Evolutionary conservation across 495 filamentous ascomycete species (phyloP).

Genomic region (Echria macrotheca): DNA sequence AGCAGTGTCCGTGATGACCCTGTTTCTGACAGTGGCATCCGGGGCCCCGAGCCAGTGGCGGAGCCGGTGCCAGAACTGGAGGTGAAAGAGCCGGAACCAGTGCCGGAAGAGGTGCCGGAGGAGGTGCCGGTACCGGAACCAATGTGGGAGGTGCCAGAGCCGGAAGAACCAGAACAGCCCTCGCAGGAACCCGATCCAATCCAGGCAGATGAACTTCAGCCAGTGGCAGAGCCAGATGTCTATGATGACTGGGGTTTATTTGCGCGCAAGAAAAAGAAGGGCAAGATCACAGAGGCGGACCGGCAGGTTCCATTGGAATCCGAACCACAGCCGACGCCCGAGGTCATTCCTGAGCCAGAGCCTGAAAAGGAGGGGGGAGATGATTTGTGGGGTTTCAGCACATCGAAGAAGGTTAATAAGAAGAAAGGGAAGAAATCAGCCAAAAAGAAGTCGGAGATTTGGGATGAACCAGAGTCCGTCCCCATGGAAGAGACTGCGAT

Average conservation of each 20-base stretch:
- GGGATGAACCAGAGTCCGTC: neutral
- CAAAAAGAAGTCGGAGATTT: neutral
- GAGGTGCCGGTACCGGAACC: neutral
- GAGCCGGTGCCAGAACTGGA: neutral
- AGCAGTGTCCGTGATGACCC: too few species aligned
- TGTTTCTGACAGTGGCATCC: neutral
- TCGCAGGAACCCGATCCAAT: neutral
- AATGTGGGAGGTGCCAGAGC: neutral
- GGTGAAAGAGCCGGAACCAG: neutral
- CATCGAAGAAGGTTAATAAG: neutral
- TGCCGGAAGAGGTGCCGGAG: neutral
- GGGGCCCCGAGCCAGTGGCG: neutral
- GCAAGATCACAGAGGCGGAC: neutral
- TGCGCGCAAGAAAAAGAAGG: too few species aligned
- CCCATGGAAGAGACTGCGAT: too few species aligned
- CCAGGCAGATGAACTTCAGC: neutral
- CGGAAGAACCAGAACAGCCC: neutral
- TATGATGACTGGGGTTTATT: too few species aligned
- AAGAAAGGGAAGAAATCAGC: neutral
- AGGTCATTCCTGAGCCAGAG: constrained; percentile 5
- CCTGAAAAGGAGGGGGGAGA: neutral
- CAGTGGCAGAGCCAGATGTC: neutral
- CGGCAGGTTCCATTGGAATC: neutral
- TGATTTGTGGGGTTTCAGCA: neutral
- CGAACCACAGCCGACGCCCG: neutral